Percentiles rank a stretch among this genome's conserved stretches.
Conservation (phyloP, 192 early-diverging fungal genomes). For the Rhizoclosmatium globosum region DNA sequence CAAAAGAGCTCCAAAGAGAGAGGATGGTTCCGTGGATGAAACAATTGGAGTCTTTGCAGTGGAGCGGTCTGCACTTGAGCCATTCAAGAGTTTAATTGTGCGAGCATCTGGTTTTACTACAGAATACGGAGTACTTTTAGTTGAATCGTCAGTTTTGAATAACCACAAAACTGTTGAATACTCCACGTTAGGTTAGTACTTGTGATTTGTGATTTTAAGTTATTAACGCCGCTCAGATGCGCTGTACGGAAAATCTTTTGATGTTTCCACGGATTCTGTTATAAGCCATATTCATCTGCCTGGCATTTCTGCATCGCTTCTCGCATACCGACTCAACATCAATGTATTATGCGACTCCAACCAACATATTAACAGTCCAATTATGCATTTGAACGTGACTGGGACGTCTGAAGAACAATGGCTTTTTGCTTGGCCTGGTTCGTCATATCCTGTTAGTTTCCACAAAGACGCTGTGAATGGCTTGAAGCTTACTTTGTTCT, state of each 20-base stretch:
- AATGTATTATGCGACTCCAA: not conserved
- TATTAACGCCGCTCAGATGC: not conserved
- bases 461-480: slow-evolving; percentile 1
- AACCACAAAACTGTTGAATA: not conserved
- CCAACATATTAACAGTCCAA: not conserved
- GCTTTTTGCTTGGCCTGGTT: not conserved
- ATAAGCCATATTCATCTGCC: not conserved
- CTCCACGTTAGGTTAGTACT: not conserved
- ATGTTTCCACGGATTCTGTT: not conserved
- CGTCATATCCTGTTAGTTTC: not conserved
- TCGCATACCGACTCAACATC: slow-evolving; percentile 4
- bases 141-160: not conserved
- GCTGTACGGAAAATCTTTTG: not conserved
- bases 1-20: not conserved
- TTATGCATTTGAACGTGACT: slow-evolving; percentile 16
- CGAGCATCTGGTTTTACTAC: not conserved
- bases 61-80: not conserved
- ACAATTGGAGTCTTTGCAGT: not conserved
- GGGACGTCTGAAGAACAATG: slow-evolving; percentile 13
- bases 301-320: not conserved
- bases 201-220: not conserved
- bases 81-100: not conserved
- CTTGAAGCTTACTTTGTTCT: not conserved
- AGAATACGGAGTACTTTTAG: not conserved
- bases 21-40: slow-evolving; percentile 18